phyloP scores from a whole-genome alignment of 2,329 filamentous ascomycete genomes.

The Rhinocladiella similis region DNA sequence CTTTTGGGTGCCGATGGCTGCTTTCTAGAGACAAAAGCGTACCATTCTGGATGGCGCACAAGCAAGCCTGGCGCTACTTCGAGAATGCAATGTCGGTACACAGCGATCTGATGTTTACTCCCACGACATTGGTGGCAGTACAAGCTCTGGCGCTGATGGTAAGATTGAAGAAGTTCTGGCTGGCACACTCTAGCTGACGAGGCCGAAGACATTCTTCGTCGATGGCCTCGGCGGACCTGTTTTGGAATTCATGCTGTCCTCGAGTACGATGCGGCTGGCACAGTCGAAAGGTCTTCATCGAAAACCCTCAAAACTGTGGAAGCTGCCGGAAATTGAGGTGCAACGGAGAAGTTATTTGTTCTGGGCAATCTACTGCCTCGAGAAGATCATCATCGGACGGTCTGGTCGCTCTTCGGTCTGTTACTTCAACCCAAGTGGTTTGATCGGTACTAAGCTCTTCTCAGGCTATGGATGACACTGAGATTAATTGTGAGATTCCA shows the following conservation, averaged over 20 bases:
- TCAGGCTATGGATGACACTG: slow-evolving; percentile 4
- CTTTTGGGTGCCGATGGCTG: neutral
- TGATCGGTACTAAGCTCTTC: neutral
- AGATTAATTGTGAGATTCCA: slow-evolving; percentile 9
- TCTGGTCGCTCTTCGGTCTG: slow-evolving; percentile 3
- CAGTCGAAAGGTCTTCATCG: slow-evolving; percentile 7
- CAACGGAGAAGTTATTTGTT: neutral
- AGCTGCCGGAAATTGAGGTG: neutral
- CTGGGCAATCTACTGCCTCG: slow-evolving; percentile 2
- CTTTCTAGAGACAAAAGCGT: neutral
- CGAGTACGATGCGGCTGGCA: neutral
- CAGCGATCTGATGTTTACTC: neutral
- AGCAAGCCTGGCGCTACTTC: neutral
- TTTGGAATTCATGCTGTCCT: neutral
- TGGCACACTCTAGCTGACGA: neutral
- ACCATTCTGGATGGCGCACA: neutral
- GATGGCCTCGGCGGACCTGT: neutral
- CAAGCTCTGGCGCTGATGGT: neutral
- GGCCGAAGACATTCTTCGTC: neutral
- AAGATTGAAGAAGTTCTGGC: neutral
- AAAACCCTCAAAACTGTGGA: neutral
- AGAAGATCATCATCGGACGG: neutral
- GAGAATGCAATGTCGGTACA: neutral
- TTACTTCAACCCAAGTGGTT: no score
- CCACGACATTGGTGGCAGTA: neutral